Evolutionary conservation across 352 stramenopile genomes (phyloP), one percentile per base, ranked within the genome.

Genomic region (Pythium pyrilobum): DNA sequence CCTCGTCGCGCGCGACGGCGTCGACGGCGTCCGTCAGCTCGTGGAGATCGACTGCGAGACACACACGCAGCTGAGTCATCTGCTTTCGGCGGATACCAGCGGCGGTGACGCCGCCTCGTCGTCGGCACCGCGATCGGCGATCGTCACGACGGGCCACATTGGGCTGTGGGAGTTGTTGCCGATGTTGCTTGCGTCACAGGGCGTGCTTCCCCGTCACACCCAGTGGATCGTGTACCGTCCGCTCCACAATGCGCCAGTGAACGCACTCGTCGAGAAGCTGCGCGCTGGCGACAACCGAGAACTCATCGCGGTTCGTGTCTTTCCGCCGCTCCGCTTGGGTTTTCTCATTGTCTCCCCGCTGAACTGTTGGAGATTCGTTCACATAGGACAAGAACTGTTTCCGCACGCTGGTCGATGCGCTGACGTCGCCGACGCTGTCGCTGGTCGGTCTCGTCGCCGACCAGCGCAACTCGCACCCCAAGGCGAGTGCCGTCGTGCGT

Each of bases 141-240:
- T 84, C 48, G 52, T 86, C 28, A 66, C 58, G n/a, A 73, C 63
- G 1, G 75, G 72, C 0, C 75, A 86, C 46, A 21, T 52, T 52
- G 75, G 75, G 16, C 65, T 81, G 51, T 86, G 75, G 75, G 75
- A 86, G 52, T 43, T 82, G 18, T 56, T 86, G n/a, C 72, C 75
- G 13, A 29, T 59, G 3, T 57, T 62, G 31, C 62, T 86, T 4
- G 56, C 40, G 16, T 64, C 63, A 25, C 55, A 57, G 32, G n/a
- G n/a, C 3, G 38, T 64, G 1, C 41, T 77, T 15, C 64, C 70
- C 2, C 39, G 48, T 7, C 53, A 62, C 23, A 66, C 67, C 31
- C 75, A 86, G 55, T 86, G 65, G 72, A 67, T 86, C 48, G 75
- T 86, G 48, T 82, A 84, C 32, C 71, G 75, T 0, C 72, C 75